These are phyloP conservation scores for Jamesozyma lodderae DNA, from an alignment of 805 yeast species.

Conservation along the genomic window DNA sequence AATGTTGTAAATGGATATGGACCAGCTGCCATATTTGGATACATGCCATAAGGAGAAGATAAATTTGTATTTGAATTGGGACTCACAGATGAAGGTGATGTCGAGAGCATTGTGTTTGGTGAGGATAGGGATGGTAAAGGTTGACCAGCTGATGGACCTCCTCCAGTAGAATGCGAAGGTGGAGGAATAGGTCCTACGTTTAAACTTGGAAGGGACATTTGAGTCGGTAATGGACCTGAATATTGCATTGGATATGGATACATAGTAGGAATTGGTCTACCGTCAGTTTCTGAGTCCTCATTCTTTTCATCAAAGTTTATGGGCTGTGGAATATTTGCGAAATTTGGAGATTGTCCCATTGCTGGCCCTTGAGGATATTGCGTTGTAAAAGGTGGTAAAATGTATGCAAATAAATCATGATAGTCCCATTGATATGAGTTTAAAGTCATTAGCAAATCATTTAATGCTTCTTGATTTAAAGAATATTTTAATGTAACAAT, in stretches of 20 bases:
- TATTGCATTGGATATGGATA: neutral
- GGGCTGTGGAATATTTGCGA: neutral
- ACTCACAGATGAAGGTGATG: neutral
- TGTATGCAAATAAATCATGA: conserved; percentile 23
- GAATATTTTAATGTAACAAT: conserved; percentile 18
- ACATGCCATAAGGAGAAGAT: neutral
- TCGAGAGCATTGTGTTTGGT: neutral
- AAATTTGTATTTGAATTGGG: neutral
- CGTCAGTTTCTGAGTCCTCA: neutral
- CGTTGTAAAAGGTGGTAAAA: conserved; percentile 11
- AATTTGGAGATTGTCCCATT: neutral
- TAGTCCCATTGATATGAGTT: conserved; percentile 29
- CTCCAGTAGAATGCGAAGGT: neutral
- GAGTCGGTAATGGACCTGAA: neutral
- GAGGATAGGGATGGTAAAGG: neutral
- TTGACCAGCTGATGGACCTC: neutral
- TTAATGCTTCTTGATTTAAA: conserved; percentile 15
- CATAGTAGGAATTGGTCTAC: neutral
- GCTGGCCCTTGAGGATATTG: neutral
- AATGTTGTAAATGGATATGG: neutral
- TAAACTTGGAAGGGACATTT: neutral
- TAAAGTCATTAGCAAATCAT: conserved; percentile 20
- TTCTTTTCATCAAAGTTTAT: too few relatives aligned
- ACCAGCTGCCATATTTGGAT: neutral
- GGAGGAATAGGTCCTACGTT: neutral